Conservation (phyloP, 345 rosid genomes). For the Eutrema heterophyllum region DNA sequence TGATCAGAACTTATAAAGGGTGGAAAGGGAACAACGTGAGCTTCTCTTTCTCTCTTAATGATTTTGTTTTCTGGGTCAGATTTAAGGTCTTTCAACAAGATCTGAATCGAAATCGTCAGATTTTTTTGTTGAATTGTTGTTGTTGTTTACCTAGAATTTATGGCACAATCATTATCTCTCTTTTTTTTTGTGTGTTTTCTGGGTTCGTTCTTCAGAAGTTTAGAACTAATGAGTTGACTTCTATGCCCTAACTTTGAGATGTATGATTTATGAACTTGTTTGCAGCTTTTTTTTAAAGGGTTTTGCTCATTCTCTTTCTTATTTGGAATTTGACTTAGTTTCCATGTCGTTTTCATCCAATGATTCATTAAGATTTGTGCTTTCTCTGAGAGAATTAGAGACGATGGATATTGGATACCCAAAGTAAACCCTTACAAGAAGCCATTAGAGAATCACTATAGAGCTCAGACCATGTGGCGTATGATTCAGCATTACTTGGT, state of each 20-base stretch:
- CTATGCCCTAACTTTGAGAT: constrained; percentile 10
- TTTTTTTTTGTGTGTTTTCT: not conserved
- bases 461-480: too few species aligned
- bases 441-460: not conserved
- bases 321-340: not conserved
- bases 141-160: not conserved
- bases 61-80: not conserved
- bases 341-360: not conserved
- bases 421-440: not conserved
- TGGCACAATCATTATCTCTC: not conserved
- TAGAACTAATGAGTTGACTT: constrained; percentile 18
- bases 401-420: too few species aligned
- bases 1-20: constrained; percentile 55
- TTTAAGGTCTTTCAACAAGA: constrained; percentile 21
- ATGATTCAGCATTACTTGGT: not conserved
- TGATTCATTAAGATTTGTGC: not conserved
- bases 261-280: not conserved
- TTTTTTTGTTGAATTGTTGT: not conserved
- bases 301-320: not conserved
- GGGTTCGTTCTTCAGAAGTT: constrained; percentile 4
- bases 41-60: not conserved
- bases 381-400: not conserved
- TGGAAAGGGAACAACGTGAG: constrained; percentile 91
- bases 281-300: not conserved
- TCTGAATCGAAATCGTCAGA: constrained; percentile 14